Conservation (phyloP, 305 asterid genomes). For the Caryopteris hybrid region DNA sequence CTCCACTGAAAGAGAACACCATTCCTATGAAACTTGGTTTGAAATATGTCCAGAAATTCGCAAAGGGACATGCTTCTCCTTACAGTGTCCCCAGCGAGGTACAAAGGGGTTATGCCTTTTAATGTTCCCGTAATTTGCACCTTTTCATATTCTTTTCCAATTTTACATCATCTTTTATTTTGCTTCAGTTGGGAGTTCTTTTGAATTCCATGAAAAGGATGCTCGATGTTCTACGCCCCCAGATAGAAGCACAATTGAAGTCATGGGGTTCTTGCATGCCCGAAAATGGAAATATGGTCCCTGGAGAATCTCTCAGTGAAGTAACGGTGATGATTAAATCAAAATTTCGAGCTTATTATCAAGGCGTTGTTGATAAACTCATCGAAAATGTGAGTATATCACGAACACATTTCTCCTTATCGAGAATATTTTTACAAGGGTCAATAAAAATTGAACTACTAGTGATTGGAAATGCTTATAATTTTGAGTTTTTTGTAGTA, state of each 20-base stretch:
- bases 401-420: not conserved
- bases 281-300: conserved; percentile 47
- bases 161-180: not conserved
- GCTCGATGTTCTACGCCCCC: conserved; percentile 72
- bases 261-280: conserved; percentile 85
- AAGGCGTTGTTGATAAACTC: conserved; percentile 75
- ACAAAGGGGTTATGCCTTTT: not conserved
- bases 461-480: no score
- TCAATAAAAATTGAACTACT: no score
- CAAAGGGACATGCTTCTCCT: conserved; percentile 55
- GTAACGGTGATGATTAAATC: conserved; percentile 84
- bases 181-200: conserved; percentile 71
- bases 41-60: conserved; percentile 77
- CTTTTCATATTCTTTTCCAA: not conserved
- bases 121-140: not conserved
- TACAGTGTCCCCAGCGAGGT: conserved; percentile 68
- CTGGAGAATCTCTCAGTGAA: conserved; percentile 83
- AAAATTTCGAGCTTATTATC: conserved; percentile 72
- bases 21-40: conserved; percentile 82
- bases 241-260: conserved; percentile 64
- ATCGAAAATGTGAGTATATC: conserved; percentile 66
- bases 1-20: conserved; percentile 74
- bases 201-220: conserved; percentile 85
- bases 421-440: no score
- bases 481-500: no score